Conservation (phyloP, 2,329 filamentous ascomycete species). For the Colletotrichum scovillei region DNA sequence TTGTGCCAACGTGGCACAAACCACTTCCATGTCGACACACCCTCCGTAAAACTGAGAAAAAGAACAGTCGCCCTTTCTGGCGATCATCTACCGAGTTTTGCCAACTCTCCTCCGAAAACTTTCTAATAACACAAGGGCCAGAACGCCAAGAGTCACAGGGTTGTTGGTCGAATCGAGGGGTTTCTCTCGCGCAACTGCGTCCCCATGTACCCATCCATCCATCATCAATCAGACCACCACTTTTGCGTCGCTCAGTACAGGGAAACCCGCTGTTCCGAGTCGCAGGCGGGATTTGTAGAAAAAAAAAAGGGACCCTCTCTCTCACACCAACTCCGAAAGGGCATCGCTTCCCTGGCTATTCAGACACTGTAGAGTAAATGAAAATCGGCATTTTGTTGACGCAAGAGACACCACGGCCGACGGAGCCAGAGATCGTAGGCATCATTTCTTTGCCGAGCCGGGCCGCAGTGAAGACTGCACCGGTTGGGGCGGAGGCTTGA, state of each 20-base stretch:
- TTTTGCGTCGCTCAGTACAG: slow-evolving; percentile 1
- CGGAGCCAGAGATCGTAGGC: not conserved
- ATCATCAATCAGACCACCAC: slow-evolving; percentile 14
- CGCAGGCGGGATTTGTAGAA: slow-evolving; percentile 2
- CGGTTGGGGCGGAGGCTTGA: not conserved
- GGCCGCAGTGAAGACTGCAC: not conserved
- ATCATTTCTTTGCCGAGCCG: not conserved
- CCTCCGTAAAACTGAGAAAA: not conserved
- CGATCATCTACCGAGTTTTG: slow-evolving; percentile 28
- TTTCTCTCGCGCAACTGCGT: not conserved
- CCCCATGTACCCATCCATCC: slow-evolving; percentile 13
- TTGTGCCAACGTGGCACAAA: not conserved
- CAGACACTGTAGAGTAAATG: slow-evolving; percentile 17
- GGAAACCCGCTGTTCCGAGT: not conserved
- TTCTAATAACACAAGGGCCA: slow-evolving; percentile 34
- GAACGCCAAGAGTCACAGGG: slow-evolving; percentile 22
- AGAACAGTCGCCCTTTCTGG: slow-evolving; percentile 3
- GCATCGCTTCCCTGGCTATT: slow-evolving; percentile 20
- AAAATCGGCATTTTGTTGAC: not conserved
- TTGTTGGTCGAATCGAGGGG: not conserved
- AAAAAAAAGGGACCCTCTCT: not conserved
- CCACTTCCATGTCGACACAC: not conserved
- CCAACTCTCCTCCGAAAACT: not conserved
- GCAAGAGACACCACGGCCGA: not conserved
- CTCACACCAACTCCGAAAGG: slow-evolving; percentile 30